Evolutionary conservation across 805 yeast genomes (phyloP).

Genomic region (Cyberlindnera suaveolens): DNA sequence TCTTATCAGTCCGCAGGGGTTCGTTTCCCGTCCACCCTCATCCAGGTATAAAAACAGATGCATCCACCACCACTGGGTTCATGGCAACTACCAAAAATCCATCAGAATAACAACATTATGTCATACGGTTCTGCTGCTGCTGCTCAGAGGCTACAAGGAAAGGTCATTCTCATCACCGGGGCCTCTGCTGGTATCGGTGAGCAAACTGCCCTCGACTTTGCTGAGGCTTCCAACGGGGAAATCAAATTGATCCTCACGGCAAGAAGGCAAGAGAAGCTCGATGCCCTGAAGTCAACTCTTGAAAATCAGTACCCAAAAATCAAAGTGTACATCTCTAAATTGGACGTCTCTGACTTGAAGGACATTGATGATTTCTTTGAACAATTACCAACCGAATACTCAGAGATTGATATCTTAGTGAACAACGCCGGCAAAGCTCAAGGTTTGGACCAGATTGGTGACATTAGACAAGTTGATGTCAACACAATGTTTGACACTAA

Average conservation of each 20-base stretch:
- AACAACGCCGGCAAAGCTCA: conserved; percentile 78
- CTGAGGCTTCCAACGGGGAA: conserved; percentile 68
- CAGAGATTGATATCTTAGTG: conserved; percentile 56
- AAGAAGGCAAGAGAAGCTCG: conserved; percentile 61
- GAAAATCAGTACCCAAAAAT: conserved; percentile 39
- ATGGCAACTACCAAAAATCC: neutral
- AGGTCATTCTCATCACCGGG: conserved; percentile 81
- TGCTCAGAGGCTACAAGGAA: conserved; percentile 73
- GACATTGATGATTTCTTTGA: conserved; percentile 45
- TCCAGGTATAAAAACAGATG: neutral
- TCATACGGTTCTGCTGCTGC: conserved; percentile 69
- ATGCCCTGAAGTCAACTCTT: conserved; percentile 42
- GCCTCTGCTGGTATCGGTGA: conserved; percentile 95
- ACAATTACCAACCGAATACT: conserved; percentile 49
- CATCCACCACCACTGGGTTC: neutral
- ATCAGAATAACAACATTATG: conserved; percentile 27
- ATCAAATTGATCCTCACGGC: conserved; percentile 71
- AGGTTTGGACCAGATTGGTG: conserved; percentile 76
- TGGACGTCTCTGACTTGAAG: conserved; percentile 54
- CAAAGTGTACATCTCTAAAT: conserved; percentile 36
- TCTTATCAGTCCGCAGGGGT: conserved; percentile 2
- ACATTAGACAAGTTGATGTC: conserved; percentile 58
- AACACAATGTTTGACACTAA: conserved; percentile 79
- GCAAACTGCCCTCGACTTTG: conserved; percentile 85
- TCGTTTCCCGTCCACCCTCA: conserved; percentile 1